These are phyloP conservation scores for Scedosporium boydii DNA, from an alignment of 2,329 filamentous ascomycete species.

Conservation along the genomic window DNA sequence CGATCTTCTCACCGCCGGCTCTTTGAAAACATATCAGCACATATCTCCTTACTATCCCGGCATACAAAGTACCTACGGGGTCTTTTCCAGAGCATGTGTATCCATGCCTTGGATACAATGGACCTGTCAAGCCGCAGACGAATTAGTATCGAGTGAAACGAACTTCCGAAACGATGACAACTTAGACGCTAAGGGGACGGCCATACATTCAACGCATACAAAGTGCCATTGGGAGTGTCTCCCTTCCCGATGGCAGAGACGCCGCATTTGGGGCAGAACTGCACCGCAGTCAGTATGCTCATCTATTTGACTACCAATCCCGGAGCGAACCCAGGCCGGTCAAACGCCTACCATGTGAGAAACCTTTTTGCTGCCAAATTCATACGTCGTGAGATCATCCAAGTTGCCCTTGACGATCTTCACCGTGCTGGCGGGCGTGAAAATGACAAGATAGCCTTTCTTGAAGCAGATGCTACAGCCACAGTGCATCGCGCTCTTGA, in stretches of 20 bases:
- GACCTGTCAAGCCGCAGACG: conserved; percentile 18
- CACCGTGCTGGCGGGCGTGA: conserved; percentile 21
- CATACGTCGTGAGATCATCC: conserved; percentile 31
- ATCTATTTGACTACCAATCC: neutral
- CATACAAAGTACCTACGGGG: conserved; percentile 20
- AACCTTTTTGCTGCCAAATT: conserved; percentile 27
- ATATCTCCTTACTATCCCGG: neutral
- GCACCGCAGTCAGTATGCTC: neutral
- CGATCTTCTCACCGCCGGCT: neutral
- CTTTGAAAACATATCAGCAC: neutral
- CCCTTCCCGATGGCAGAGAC: conserved; percentile 26
- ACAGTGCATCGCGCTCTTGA: conserved; percentile 47
- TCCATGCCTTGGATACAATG: conserved; percentile 34
- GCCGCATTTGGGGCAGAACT: conserved; percentile 46
- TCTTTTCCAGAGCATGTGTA: conserved; percentile 27
- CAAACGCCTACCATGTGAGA: conserved; percentile 30
- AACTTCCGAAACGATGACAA: no score
- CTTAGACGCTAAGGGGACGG: neutral
- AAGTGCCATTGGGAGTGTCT: neutral
- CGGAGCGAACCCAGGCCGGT: neutral
- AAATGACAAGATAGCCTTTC: conserved; percentile 31
- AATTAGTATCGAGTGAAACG: neutral
- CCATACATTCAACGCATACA: conserved; percentile 3
- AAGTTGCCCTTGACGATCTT: conserved; percentile 36
- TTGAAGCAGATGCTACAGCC: conserved; percentile 58